Base-by-base conservation (phyloP, 805 yeast genomes). In the Blastobotrys parvus region DNA sequence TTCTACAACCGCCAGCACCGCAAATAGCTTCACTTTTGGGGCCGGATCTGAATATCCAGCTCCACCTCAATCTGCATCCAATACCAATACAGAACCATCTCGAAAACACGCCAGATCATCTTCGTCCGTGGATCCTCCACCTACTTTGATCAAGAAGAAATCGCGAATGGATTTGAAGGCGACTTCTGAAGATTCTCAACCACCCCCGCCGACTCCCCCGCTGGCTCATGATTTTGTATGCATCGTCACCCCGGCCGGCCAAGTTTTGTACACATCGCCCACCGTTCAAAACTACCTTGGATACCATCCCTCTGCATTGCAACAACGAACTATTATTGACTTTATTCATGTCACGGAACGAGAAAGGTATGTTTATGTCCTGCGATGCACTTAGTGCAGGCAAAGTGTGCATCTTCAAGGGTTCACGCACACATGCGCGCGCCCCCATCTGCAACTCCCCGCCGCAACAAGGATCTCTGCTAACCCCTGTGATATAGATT, bases 331-430 rank as follows among this genome's bases (percentile, higher is more conserved):
- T 25, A 37, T 48, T 22, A 27, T 38, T 25, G 52, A 48, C 43
- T 44, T 39, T 42, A 11, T 52, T 33, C 56, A 50, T 29, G 51
- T 52, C 15, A 43, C 46, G 17, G 56, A 52, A 31, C 27, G 50
- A 21, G 51, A 47, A 15, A 37, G 21, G 35, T 29, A 29, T 29
- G 32, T 29, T 29, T 29, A 29, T 29, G 10, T 29, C 32, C 11
- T 29, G 11, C 32, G 11, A 29, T 10, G 11, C 13, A 13, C 4
- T 10, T 13, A 29, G 4, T 4, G 16, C 15, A 16, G 32, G 13
- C 32, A 13, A 3, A 4, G 15, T 29, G 32, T 29, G 32, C 32
- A 5, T n/a, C 32, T 13, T 29, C 16, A 16, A 29, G 15, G 32
- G 4, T 3, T 3, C 32, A 4, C 32, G 32, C 11, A 13, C 16